A percentile compares a stretch with the other conserved stretches of the same genome.
phyloP scores from a whole-genome alignment of 2,329 filamentous ascomycete genomes.

The Aspergillus udagawae region DNA sequence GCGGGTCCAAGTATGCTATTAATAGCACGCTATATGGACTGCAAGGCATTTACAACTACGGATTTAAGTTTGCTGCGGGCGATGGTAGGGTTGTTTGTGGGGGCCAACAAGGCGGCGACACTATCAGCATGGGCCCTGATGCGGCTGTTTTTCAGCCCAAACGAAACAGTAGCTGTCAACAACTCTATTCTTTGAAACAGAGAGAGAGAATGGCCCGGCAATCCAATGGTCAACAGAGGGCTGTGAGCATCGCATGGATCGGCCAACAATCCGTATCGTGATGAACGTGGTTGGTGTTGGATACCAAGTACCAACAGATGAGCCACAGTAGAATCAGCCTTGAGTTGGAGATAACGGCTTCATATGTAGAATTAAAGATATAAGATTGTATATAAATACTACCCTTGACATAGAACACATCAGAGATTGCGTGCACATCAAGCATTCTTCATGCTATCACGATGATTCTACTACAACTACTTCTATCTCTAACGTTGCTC shows the following conservation, averaged over 20 bases:
- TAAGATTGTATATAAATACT: not conserved
- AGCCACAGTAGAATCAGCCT: not conserved
- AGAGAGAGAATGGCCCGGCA: too few species aligned
- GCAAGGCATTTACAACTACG: not conserved
- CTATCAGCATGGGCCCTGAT: too few species aligned
- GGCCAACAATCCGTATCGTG: not conserved
- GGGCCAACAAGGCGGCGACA: not conserved
- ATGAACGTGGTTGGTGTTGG: not conserved
- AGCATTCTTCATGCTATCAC: not conserved
- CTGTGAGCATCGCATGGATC: not conserved
- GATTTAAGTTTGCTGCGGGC: too few species aligned
- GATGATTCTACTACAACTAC: not conserved
- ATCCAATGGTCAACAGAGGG: not conserved
- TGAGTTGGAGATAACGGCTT: not conserved
- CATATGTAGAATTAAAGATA: not conserved
- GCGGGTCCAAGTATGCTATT: not conserved
- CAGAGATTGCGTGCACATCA: not conserved
- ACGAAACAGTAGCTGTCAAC: not conserved
- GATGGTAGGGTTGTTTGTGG: too few species aligned
- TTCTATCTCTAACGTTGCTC: not conserved
- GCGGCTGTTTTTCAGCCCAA: not conserved
- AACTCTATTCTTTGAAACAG: too few species aligned
- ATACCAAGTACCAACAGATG: not conserved
- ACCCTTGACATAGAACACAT: not conserved
- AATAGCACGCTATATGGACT: not conserved